Conservation (phyloP, 164 flowering plant genomes). For the Taxillus chinensis region DNA sequence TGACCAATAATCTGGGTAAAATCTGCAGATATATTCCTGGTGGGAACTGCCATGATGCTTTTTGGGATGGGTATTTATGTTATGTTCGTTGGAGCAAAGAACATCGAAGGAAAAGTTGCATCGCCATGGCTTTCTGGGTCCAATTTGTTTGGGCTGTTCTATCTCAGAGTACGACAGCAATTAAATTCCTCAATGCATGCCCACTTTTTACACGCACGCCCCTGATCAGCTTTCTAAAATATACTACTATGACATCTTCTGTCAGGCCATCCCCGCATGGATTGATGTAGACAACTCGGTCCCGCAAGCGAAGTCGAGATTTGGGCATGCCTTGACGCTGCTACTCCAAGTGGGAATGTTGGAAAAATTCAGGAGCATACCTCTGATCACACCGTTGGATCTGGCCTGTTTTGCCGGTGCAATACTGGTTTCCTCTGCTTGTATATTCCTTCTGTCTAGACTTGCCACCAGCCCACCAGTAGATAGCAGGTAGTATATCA, state of each 20-base stretch:
- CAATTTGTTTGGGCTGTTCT: conserved; percentile 47
- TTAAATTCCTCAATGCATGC: neutral
- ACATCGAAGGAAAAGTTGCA: conserved; percentile 14
- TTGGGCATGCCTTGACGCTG: conserved; percentile 75
- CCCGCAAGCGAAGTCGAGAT: conserved; percentile 50
- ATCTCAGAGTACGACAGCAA: conserved; percentile 29
- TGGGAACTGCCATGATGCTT: conserved; percentile 70
- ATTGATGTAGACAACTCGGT: conserved; percentile 33
- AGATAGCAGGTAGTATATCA: neutral
- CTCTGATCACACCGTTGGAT: conserved; percentile 49
- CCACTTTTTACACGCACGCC: neutral
- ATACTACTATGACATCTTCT: neutral
- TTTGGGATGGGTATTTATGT: conserved; percentile 57
- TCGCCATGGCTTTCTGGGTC: conserved; percentile 25
- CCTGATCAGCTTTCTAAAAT: neutral
- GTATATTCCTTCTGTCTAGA: conserved; percentile 58
- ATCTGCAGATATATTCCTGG: conserved; percentile 60
- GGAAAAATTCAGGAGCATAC: conserved; percentile 61
- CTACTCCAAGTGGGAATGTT: conserved; percentile 76
- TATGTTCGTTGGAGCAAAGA: conserved; percentile 49
- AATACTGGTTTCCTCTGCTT: conserved; percentile 49
- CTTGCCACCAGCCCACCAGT: conserved; percentile 18
- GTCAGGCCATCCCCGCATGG: conserved; percentile 59
- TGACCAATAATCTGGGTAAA: neutral
- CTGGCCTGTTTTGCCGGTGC: conserved; percentile 79